Percentiles rank a stretch among this genome's conserved stretches.
These are phyloP conservation scores for Cadophora malorum DNA, from an alignment of 2,329 filamentous ascomycete species.

Conservation along the genomic window DNA sequence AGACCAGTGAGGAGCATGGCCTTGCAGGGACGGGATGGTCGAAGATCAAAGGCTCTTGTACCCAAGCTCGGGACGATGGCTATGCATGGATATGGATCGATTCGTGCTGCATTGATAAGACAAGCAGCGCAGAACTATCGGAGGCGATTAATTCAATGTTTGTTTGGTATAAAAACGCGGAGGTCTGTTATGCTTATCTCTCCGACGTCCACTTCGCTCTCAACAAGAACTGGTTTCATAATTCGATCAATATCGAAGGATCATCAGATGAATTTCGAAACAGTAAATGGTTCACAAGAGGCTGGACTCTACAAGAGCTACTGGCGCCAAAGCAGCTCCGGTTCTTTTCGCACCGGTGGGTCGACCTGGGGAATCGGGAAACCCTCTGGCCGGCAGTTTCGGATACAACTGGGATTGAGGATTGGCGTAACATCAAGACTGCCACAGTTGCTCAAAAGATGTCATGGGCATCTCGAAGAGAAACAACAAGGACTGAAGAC, in stretches of 20 bases:
- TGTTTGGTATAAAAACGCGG: background rate
- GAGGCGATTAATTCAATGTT: background rate
- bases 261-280: background rate
- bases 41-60: background rate
- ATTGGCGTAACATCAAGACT: background rate
- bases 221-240: too few species aligned
- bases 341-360: background rate
- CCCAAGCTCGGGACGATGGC: background rate
- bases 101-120: background rate
- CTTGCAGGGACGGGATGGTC: background rate
- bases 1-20: background rate
- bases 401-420: background rate
- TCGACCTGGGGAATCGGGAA: background rate
- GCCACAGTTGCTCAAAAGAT: conserved; percentile 1
- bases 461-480: conserved; percentile 14
- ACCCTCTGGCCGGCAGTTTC: background rate
- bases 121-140: background rate
- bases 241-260: too few species aligned
- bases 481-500: conserved; percentile 6
- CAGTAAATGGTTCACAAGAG: background rate
- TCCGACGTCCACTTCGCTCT: too few species aligned
- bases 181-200: background rate
- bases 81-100: background rate
- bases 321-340: background rate
- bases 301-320: background rate